Evolutionary conservation across 805 yeast species (phyloP), one percentile per base, ranked within the genome.

Genomic region (Saturnispora besseyi): DNA sequence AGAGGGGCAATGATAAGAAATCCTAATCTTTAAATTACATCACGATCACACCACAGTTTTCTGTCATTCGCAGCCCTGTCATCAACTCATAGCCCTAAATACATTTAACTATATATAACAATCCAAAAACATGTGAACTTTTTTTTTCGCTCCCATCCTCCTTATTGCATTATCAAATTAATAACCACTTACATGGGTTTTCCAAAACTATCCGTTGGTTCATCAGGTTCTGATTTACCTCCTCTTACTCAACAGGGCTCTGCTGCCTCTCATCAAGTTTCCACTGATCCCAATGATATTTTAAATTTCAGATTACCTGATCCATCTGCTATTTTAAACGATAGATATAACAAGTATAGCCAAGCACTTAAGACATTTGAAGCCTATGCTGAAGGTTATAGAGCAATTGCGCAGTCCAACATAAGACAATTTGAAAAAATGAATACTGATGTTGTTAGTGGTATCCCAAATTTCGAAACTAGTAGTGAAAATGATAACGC

Each of bases 381-480:
- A 44, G 26, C 50, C 2, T 63, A 60, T 49, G 55, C 60, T 1
- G 62, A 59, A 10, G 59, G 63, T 30, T 63, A 65, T 44, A 40
- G 60, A 9, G 26, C 41, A 13, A 51, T 65, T 10, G 54, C 67
- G 1, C 33, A 52, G 10, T 29, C 57, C 1, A 52, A 51, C 31
- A 54, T 55, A 12, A 66, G 61, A 45, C 45, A 51, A 18, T 60
- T 58, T 38, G 66, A 66, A 36, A 55, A 51, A 42, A 47, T 67
- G 44, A 56, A 54, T 34, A 61, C 59, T 34, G 48, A 53, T 12
- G 41, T 55, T 3, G 48, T 46, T 28, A 57, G 59, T 7, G 51
- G 52, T 12, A 46, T 60, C 5, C 69, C 67, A 10, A 61, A 58
- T 43, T 67, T 65, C 48, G 71, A 66, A 44, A 50, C 56, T 1